Evolutionary conservation across 208 protist species (phyloP), one percentile per base, ranked within the genome.

Genomic region (Acanthamoeba sp.): DNA sequence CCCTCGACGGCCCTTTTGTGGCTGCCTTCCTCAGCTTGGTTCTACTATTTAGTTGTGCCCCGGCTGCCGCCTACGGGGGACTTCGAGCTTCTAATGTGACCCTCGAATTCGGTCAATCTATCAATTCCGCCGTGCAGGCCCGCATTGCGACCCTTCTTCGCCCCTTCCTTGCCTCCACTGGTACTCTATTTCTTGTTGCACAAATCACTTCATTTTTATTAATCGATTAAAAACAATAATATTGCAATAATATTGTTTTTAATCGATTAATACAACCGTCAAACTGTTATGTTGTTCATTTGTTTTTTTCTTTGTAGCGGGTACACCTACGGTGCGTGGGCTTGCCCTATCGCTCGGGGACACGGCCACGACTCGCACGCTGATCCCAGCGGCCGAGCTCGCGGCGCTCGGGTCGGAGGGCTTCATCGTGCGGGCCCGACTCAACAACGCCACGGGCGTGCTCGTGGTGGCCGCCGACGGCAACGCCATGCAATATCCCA

Each of bases 381-480:
- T 94, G 16, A 84, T 94, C 29, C 69, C 69, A 6, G 29, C 50
- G 10, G 45, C 64, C 50, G 90, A 94, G 69, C 62, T 85, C 32
- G 50, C 22, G 27, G 69, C 64, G 6, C 34, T 84, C 50, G 69
- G 69, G 20, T 71, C 69, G 5, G 90, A 94, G 50, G 90, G 69
- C 29, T 94, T 71, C 90, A 32, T 94, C 50, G 48, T 94, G 48
- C 62, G 69, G 1, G 14, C 62, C 5, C 45, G 38, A 1, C 45
- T 80, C 40, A 38, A 93, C 24, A 38, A 5, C 85, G 7, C 85
- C 32, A 71, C 48, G 6, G 45, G 45, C 24, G 48, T 38, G 2
- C 84, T 90, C 45, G 40, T 69, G 5, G 22, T 90, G 34, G 84
- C 84, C 16, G 84, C 84, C 34, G 84, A 90, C 55, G 84, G 84